phyloP scores from a whole-genome alignment of 345 rosid species.

The Isatis tinctoria region DNA sequence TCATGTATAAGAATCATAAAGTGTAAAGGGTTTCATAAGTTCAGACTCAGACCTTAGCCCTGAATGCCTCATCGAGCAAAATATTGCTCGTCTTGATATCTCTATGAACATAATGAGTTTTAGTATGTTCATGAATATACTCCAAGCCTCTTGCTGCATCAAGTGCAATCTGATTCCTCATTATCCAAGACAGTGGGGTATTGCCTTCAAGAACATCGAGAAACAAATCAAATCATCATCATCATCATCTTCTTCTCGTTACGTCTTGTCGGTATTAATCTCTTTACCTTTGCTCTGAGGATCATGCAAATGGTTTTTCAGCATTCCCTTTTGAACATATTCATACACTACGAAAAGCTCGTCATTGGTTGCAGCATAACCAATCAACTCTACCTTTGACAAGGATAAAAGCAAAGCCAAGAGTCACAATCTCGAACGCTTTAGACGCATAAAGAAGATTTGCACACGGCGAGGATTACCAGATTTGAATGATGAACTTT shows the following conservation, averaged over 20 bases:
- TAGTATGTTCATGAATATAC: constrained; percentile 95
- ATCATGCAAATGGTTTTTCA: constrained; percentile 80
- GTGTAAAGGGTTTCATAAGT: not conserved
- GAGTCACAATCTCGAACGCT: constrained; percentile 29
- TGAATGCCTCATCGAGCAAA: constrained; percentile 72
- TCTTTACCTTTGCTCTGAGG: constrained; percentile 79
- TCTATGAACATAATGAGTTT: constrained; percentile 91
- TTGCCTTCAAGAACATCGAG: constrained; percentile 48
- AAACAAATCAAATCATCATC: not conserved
- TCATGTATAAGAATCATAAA: constrained; percentile 1
- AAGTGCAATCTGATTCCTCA: constrained; percentile 85
- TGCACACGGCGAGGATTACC: constrained; percentile 42
- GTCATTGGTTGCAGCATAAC: constrained; percentile 69
- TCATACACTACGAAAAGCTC: constrained; percentile 91
- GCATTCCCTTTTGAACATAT: constrained; percentile 87
- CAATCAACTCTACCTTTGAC: constrained; percentile 91
- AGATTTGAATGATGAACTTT: constrained; percentile 95
- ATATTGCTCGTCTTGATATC: constrained; percentile 96
- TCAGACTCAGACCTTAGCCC: constrained; percentile 67
- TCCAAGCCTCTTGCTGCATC: constrained; percentile 95
- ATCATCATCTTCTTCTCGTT: not conserved
- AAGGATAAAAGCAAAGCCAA: constrained; percentile 35
- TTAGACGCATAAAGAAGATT: not conserved
- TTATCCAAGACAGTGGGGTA: constrained; percentile 84
- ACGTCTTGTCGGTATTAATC: not conserved